Base-by-base conservation (phyloP, 345 rosid genomes). In the Boechera stricta region DNA sequence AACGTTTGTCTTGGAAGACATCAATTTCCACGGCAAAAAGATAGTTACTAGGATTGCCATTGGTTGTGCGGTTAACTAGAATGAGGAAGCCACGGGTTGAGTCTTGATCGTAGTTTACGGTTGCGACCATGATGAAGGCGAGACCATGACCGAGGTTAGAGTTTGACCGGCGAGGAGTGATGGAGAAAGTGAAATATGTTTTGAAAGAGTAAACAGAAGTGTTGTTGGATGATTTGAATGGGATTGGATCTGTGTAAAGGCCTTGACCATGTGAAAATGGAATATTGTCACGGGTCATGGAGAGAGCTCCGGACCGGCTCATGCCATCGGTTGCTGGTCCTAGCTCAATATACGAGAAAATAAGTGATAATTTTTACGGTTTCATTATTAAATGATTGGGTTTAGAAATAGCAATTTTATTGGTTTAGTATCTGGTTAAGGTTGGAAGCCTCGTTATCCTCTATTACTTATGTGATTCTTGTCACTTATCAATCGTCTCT, bases 121-220 rank as follows among this genome's bases (percentile, higher is more conserved):
- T n/a, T 21, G 79, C 81, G 15, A 58, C 56, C 24, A 21, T 1
- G 51, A 75, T 4, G 36, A 56, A 74, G 64, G 69, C 69, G 16
- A 74, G 58, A 32, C 76, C 76, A 32, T 70, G 80, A 15, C 73
- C 64, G 0, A 70, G 65, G 53, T 26, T 73, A 12, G 36, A 69
- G 57, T 59, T 53, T 60, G 76, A 58, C 10, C 26, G 49, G 33
- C 47, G 36, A 13, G 73, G 70, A 33, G 72, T 71, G 65, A 71
- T 75, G 44, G 62, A 76, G 78, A 82, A 82, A 29, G 71, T 67
- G 48, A 75, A 75, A 16, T 72, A 62, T 32, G 74, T 71, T 75
- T 64, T n/a, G 24, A 65, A 78, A 35, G 79, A 51, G 16, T 48
- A 35, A 39, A 69, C 11, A 28, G n/a, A 41, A 36, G 44, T 47